Evolutionary conservation across 116 monocot species (phyloP).

Genomic region (Cymodocea nodosa): DNA sequence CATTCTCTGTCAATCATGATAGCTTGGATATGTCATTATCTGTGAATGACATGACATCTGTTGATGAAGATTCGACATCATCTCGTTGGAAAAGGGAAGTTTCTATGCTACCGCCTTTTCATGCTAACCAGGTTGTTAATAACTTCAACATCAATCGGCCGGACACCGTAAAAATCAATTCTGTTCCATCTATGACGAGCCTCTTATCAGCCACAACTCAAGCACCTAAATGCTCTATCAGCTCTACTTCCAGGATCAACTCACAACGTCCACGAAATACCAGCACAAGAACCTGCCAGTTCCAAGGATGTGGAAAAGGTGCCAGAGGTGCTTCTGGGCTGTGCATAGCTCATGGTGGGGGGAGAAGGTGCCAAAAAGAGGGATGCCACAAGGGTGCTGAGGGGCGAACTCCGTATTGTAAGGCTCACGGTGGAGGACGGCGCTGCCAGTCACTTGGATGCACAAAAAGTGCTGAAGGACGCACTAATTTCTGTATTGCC

Average conservation of each 20-base stretch:
- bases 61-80: conserved; percentile 44
- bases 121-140: conserved; percentile 4
- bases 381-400: conserved; percentile 85
- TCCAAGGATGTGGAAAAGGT: conserved; percentile 54
- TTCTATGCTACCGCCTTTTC: conserved; percentile 7
- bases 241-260: conserved; percentile 26
- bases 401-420: conserved; percentile 65
- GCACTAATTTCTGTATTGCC: conserved; percentile 50
- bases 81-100: conserved; percentile 21
- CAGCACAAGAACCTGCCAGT: conserved; percentile 36
- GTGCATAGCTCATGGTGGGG: conserved; percentile 77
- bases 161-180: conserved; percentile 7
- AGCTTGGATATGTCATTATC: conserved; percentile 7
- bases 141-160: neutral
- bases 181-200: conserved; percentile 3
- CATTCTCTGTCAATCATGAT: conserved; percentile 5
- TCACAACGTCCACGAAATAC: conserved; percentile 7
- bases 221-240: conserved; percentile 13
- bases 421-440: conserved; percentile 45
- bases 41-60: conserved; percentile 9
- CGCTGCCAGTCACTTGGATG: conserved; percentile 14
- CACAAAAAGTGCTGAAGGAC: conserved; percentile 18
- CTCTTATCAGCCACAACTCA: conserved; percentile 11
- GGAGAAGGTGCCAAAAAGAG: conserved; percentile 38
- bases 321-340: conserved; percentile 60